Percentiles rank a stretch among this genome's conserved stretches.
phyloP scores from a whole-genome alignment of 768 basidiomycete genomes.

The Trametes villosa region DNA sequence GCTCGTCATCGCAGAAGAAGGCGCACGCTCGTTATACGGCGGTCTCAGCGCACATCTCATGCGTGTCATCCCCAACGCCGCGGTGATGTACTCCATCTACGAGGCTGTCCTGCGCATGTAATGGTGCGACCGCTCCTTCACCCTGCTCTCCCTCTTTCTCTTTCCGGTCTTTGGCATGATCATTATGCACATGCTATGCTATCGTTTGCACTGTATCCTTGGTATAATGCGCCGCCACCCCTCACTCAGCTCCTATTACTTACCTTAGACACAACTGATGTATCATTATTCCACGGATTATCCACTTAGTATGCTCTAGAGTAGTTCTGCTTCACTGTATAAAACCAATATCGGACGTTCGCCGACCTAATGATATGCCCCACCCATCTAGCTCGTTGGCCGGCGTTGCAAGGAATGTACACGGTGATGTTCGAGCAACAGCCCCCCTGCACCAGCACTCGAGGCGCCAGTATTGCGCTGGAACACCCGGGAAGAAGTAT shows the following conservation, averaged over 20 bases:
- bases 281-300: conserved; percentile 17
- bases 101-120: conserved; percentile 67
- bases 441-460: too few relatives aligned
- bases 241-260: conserved; percentile 1
- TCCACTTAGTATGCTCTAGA: conserved; percentile 15
- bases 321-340: conserved; percentile 13
- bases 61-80: conserved; percentile 96
- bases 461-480: too few relatives aligned
- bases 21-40: conserved; percentile 82
- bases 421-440: too few relatives aligned
- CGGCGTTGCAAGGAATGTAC: too few relatives aligned
- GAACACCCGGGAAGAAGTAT: too few relatives aligned
- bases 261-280: conserved; percentile 17
- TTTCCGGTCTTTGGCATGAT: not conserved
- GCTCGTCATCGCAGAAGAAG: conserved; percentile 89
- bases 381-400: too few relatives aligned
- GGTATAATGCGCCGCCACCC: conserved; percentile 13
- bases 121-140: conserved; percentile 46
- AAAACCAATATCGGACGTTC: conserved; percentile 5
- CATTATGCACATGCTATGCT: conserved; percentile 15
- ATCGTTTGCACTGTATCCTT: conserved; percentile 13
- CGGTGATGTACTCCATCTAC: conserved; percentile 96
- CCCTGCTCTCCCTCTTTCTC: not conserved
- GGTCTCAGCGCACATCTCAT: conserved; percentile 94
- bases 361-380: too few relatives aligned